Evolutionary conservation across 2,329 filamentous ascomycete species (phyloP), one percentile per base, ranked within the genome.

Genomic region (Calonectria crousiana): DNA sequence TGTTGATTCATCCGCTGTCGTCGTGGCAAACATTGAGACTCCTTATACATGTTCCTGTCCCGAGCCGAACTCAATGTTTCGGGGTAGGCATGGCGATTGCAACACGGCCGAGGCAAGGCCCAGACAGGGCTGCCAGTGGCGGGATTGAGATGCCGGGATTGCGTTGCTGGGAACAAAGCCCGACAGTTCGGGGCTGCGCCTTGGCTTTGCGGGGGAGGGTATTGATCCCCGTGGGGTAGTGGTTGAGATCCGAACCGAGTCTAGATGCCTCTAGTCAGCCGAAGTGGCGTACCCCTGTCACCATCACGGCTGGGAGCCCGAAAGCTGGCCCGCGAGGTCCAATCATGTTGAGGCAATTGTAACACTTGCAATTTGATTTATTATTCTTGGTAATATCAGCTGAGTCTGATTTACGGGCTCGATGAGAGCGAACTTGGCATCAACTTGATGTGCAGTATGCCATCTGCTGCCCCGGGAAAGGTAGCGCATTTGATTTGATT

Each of bases 221-320:
- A 60, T 41, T 41, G 52, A 69, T 52, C 56, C 67, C 67, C 67
- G 44, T 69, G 53, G 53, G 67, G 67, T 69, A 51, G 44, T 47
- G 41, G 4, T 38, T 41, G 28, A 69, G 67, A 69, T 64, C 67
- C 67, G 67, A 69, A 69, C 67, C 67, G 67, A 69, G 53, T 69
- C 67, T 36, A 23, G 53, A 38, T 51, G 36, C 4, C 23, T 18
- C n/a, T 69, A 20, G 41, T 52, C 53, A 69, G 56, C 67, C 67
- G 67, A 69, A 58, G 66, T 68, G 66, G 66, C 66, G 67, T 16
- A 47, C 53, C 53, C 53, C 67, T 69, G 41, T 51, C 62, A 41
- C 53, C n/a, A 47, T 32, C 56, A 44, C 44, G 30, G 23, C 30
- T 38, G 32, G 20, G 20, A 36, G 51, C 18, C 41, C 32, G 53